phyloP scores from a whole-genome alignment of 441 rosid genomes.

The Gossypium gossypioides region DNA sequence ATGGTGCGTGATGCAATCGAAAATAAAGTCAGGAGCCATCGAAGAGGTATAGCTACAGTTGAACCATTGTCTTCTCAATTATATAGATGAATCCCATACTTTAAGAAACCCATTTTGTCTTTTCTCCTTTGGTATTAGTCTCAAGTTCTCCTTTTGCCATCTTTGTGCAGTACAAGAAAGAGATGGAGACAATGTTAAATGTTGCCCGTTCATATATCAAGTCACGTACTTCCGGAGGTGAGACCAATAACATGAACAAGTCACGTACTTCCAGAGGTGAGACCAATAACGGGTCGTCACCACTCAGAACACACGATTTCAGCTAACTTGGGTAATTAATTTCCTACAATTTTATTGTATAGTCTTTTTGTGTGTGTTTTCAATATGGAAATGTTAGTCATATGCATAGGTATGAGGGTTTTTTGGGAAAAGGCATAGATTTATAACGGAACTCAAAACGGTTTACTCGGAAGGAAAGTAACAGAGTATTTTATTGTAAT shows the following conservation, averaged over 20 bases:
- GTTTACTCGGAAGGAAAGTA: no score
- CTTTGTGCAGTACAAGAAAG: slow-evolving; percentile 71
- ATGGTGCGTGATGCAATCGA: slow-evolving; percentile 99
- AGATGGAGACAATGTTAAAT: slow-evolving; percentile 64
- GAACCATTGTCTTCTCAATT: background rate
- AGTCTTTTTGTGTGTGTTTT: no score
- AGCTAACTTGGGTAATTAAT: no score
- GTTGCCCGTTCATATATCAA: slow-evolving; percentile 37
- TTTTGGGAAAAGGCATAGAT: no score
- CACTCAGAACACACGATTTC: no score
- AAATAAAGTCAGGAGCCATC: slow-evolving; percentile 73
- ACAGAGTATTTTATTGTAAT: no score
- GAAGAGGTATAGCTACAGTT: slow-evolving; percentile 44
- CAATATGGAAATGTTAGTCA: no score
- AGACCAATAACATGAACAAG: slow-evolving; percentile 2
- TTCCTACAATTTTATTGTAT: no score
- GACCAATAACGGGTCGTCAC: no score
- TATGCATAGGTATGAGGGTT: no score
- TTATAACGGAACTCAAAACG: no score
- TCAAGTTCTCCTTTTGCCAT: background rate
- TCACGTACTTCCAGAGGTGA: no score
- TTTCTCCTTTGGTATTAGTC: background rate
- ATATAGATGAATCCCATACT: background rate
- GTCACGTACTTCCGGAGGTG: slow-evolving; percentile 22
- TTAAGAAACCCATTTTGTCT: background rate